A percentile compares a stretch with the other conserved stretches of the same genome.
phyloP scores from a whole-genome alignment of 2,329 filamentous ascomycete species.

The Ceratocystis eucalypticola region DNA sequence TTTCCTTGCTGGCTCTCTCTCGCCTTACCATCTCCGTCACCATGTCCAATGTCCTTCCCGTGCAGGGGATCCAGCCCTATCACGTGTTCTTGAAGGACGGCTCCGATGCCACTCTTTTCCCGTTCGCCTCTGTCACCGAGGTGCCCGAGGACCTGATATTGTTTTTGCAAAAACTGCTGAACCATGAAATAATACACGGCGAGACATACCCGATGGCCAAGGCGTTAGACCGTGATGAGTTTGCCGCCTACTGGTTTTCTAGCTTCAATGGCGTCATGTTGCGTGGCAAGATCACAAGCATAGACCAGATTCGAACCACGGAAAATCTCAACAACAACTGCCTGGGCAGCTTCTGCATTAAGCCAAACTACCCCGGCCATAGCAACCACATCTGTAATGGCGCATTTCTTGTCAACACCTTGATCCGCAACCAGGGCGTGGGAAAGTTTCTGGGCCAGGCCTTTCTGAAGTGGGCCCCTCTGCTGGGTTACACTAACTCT shows the following conservation, averaged over 20 bases:
- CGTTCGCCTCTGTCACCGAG: slow-evolving; percentile 62
- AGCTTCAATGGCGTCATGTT: slow-evolving; percentile 84
- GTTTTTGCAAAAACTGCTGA: slow-evolving; percentile 72
- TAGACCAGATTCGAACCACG: slow-evolving; percentile 28
- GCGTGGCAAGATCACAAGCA: slow-evolving; percentile 54
- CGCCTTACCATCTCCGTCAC: background rate
- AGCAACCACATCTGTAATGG: slow-evolving; percentile 87
- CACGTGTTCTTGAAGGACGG: slow-evolving; percentile 61
- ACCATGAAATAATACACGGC: slow-evolving; percentile 80
- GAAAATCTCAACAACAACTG: slow-evolving; percentile 73
- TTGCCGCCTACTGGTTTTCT: slow-evolving; percentile 78
- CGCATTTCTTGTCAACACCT: slow-evolving; percentile 62
- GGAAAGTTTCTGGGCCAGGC: slow-evolving; percentile 63
- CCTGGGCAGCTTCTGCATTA: slow-evolving; percentile 84
- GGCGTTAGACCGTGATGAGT: slow-evolving; percentile 57
- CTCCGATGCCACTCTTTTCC: slow-evolving; percentile 72
- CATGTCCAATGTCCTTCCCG: slow-evolving; percentile 49
- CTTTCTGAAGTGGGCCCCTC: slow-evolving; percentile 64
- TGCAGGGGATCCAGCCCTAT: slow-evolving; percentile 47
- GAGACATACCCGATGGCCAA: slow-evolving; percentile 87
- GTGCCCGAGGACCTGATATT: slow-evolving; percentile 62
- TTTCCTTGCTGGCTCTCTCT: background rate
- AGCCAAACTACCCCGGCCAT: slow-evolving; percentile 82
- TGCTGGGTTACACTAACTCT: slow-evolving; percentile 77
- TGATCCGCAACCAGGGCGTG: slow-evolving; percentile 58